Conservation (phyloP, 2,329 filamentous ascomycete species). For the Microdochium bolleyi region DNA sequence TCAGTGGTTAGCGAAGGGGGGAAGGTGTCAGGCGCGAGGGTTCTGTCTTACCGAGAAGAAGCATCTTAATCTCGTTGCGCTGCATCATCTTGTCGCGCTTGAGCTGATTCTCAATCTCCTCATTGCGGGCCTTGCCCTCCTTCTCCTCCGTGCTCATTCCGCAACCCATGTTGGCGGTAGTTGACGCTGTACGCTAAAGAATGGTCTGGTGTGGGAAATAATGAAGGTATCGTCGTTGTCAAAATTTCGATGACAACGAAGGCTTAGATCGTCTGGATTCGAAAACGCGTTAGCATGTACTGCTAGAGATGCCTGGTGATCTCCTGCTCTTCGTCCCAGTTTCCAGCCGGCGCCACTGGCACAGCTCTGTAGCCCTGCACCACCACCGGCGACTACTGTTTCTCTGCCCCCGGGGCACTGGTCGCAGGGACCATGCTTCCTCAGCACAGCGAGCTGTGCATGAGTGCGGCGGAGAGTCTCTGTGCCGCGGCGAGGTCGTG, state of each 20-base stretch:
- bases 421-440: no score
- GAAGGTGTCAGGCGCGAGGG: not conserved
- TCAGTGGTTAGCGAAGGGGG: constrained; percentile 4
- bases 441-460: no score
- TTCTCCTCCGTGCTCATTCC: constrained; percentile 99
- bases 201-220: not conserved
- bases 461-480: no score
- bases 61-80: constrained; percentile 99
- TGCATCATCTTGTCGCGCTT: constrained; percentile 99
- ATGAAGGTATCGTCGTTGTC: not conserved
- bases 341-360: no score
- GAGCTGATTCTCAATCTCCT: constrained; percentile 99
- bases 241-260: not conserved
- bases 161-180: constrained; percentile 82
- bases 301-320: no score
- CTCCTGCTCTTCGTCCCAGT: no score
- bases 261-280: not conserved
- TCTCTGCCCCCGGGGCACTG: no score
- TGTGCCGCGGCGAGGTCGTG: no score
- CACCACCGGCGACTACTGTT: no score
- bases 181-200: constrained; percentile 1
- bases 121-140: constrained; percentile 99
- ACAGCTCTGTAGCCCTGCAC: no score
- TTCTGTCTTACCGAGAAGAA: constrained; percentile 74
- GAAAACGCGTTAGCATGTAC: not conserved